A percentile compares a stretch with the other conserved stretches of the same genome.
These are phyloP conservation scores for Debaryomyces udenii DNA, from an alignment of 1,139 yeast species.

Conservation along the genomic window DNA sequence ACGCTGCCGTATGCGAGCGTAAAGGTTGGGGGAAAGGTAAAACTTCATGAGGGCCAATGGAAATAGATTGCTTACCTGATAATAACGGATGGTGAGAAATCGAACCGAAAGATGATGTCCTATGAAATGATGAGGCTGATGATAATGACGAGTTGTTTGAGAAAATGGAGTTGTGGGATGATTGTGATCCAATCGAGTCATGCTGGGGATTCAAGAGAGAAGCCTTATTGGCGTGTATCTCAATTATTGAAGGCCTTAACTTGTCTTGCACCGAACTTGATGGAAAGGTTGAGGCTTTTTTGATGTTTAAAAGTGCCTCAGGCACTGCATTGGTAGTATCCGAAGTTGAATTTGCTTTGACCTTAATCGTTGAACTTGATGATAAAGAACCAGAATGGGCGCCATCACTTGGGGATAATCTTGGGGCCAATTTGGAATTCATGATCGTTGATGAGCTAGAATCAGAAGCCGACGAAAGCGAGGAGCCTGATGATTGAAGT, in stretches of 20 bases:
- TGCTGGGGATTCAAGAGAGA: constrained; percentile 13
- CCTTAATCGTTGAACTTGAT: constrained; percentile 7
- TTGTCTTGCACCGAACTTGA: constrained; percentile 29
- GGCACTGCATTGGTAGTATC: constrained; percentile 15
- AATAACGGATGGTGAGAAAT: constrained; percentile 18
- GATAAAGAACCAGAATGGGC: constrained; percentile 3
- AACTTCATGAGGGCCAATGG: constrained; percentile 32
- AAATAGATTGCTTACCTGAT: constrained; percentile 22
- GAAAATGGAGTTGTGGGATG: constrained; percentile 38
- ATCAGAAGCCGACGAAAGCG: constrained; percentile 9
- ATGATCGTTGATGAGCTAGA: constrained; percentile 4
- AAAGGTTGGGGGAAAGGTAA: constrained; percentile 9
- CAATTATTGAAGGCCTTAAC: constrained; percentile 48
- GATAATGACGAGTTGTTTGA: constrained; percentile 37
- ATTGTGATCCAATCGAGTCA: constrained; percentile 34
- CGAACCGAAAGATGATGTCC: constrained; percentile 29
- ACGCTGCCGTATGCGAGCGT: not conserved
- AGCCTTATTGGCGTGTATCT: constrained; percentile 29
- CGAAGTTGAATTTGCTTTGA: constrained; percentile 2
- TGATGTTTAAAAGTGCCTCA: constrained; percentile 15
- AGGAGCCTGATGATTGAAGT: constrained; percentile 5
- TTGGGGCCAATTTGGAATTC: constrained; percentile 10
- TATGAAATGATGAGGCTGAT: constrained; percentile 33
- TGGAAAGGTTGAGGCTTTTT: constrained; percentile 26
- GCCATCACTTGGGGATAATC: constrained; percentile 11